phyloP scores from a whole-genome alignment of 2,329 filamentous ascomycete species.

The Coniochaeta hoffmannii region DNA sequence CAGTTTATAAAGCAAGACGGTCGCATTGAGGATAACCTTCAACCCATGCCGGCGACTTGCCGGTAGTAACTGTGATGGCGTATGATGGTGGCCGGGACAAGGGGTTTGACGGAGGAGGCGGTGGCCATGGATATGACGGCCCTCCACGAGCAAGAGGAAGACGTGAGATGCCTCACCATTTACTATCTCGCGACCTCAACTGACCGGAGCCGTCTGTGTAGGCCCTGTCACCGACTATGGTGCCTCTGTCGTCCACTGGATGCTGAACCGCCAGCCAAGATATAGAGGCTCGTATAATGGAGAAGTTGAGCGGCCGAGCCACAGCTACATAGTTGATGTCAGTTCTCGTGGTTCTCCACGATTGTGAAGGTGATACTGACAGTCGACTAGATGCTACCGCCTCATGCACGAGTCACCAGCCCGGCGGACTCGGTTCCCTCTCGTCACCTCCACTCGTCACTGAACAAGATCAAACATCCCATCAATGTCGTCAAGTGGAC shows the following conservation, averaged over 20 bases:
- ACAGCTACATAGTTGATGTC: slow-evolving; percentile 86
- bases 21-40: neutral
- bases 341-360: slow-evolving; percentile 22
- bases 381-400: slow-evolving; percentile 70
- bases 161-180: slow-evolving; percentile 12
- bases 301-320: slow-evolving; percentile 76
- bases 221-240: slow-evolving; percentile 91
- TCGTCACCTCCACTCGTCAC: slow-evolving; percentile 94
- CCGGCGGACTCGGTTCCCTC: slow-evolving; percentile 84
- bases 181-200: neutral
- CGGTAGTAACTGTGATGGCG: slow-evolving; percentile 29
- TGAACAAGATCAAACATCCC: slow-evolving; percentile 97
- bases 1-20: neutral
- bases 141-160: slow-evolving; percentile 8
- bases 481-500: slow-evolving; percentile 98
- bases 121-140: slow-evolving; percentile 12
- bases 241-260: slow-evolving; percentile 84
- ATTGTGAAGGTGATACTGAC: neutral
- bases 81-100: slow-evolving; percentile 46
- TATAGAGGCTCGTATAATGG: slow-evolving; percentile 65
- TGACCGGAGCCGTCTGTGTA: slow-evolving; percentile 25
- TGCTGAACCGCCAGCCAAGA: slow-evolving; percentile 70
- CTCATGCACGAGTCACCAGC: slow-evolving; percentile 63
- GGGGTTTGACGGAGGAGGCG: slow-evolving; percentile 16
- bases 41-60: neutral